A percentile compares a stretch with the other conserved stretches of the same genome.
These are phyloP conservation scores for Helenozyma rhizophorensis DNA, from an alignment of 805 yeast species.

Conservation along the genomic window DNA sequence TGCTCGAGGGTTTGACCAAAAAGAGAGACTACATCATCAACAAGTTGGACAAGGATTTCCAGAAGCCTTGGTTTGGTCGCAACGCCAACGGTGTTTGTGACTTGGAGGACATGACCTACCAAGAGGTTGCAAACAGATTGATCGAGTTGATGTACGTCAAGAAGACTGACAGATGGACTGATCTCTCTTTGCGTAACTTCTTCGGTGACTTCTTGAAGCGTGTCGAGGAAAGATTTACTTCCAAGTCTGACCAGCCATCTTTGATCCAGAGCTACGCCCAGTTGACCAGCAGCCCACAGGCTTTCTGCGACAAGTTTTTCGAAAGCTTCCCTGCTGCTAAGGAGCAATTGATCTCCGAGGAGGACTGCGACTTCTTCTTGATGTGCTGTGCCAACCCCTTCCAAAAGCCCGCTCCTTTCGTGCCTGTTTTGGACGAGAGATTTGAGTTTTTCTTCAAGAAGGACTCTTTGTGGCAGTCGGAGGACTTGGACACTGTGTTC, in stretches of 20 bases:
- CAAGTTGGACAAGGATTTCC: slow-evolving; percentile 89
- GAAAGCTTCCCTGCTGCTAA: slow-evolving; percentile 68
- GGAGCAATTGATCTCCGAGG: slow-evolving; percentile 84
- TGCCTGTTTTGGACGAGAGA: slow-evolving; percentile 90
- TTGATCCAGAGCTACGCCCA: slow-evolving; percentile 69
- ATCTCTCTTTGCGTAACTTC: slow-evolving; percentile 77
- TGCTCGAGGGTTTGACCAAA: slow-evolving; percentile 72
- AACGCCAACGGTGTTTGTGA: slow-evolving; percentile 80
- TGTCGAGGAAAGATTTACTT: slow-evolving; percentile 92
- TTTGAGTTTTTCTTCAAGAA: slow-evolving; percentile 96
- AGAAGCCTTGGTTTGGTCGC: slow-evolving; percentile 95
- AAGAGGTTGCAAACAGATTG: slow-evolving; percentile 81
- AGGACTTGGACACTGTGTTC: slow-evolving; percentile 92
- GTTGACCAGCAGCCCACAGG: slow-evolving; percentile 59
- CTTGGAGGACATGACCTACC: slow-evolving; percentile 91
- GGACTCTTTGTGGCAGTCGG: slow-evolving; percentile 99
- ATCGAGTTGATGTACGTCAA: slow-evolving; percentile 85
- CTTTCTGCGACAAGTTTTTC: slow-evolving; percentile 56
- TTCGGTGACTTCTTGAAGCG: slow-evolving; percentile 85
- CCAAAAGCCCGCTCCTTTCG: slow-evolving; percentile 97
- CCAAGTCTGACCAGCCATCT: slow-evolving; percentile 49
- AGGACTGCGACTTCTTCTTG: slow-evolving; percentile 91
- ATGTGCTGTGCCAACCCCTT: slow-evolving; percentile 73
- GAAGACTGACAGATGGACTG: slow-evolving; percentile 83
- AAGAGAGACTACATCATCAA: slow-evolving; percentile 84